These are phyloP conservation scores for Allantophomopsis lycopodina DNA, from an alignment of 2,329 filamentous ascomycete genomes.

Conservation along the genomic window DNA sequence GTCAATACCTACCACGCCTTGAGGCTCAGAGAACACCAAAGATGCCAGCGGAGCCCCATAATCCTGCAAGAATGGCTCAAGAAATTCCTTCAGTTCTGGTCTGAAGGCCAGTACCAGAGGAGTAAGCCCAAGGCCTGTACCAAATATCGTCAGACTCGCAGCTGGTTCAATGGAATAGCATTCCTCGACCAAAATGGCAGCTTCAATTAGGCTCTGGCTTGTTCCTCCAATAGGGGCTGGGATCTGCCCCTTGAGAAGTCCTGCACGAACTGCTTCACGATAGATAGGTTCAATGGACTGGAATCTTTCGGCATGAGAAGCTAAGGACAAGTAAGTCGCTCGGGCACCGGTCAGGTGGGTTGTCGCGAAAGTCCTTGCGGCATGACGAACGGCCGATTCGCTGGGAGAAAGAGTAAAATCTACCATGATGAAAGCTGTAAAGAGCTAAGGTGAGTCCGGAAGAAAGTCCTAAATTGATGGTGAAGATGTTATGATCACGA, in stretches of 20 bases:
- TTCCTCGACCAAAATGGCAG: slow-evolving; percentile 36
- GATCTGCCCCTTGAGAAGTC: slow-evolving; percentile 32
- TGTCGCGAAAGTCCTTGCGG: slow-evolving; percentile 14
- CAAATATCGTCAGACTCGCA: slow-evolving; percentile 33
- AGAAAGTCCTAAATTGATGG: not conserved
- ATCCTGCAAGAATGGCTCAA: slow-evolving; percentile 30
- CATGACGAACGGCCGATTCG: slow-evolving; percentile 14
- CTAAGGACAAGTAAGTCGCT: slow-evolving; percentile 12
- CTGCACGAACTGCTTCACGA: slow-evolving; percentile 24
- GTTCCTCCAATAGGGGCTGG: slow-evolving; percentile 29
- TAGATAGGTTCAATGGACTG: slow-evolving; percentile 32
- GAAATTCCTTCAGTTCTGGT: slow-evolving; percentile 24
- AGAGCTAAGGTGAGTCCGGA: not conserved
- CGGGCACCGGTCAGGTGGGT: slow-evolving; percentile 13
- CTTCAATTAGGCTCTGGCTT: slow-evolving; percentile 26
- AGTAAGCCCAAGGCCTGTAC: slow-evolving; percentile 34
- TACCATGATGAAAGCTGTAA: slow-evolving; percentile 8
- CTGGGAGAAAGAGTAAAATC: slow-evolving; percentile 18
- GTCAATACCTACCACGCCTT: slow-evolving; percentile 21
- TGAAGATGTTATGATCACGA: not conserved
- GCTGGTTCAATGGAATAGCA: slow-evolving; percentile 35
- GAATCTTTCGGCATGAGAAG: slow-evolving; percentile 24
- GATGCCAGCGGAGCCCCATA: slow-evolving; percentile 32
- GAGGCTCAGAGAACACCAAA: slow-evolving; percentile 36
- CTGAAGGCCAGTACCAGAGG: slow-evolving; percentile 32